Conservation (phyloP, 768 basidiomycete species). For the Pulveroboletus sp. region DNA sequence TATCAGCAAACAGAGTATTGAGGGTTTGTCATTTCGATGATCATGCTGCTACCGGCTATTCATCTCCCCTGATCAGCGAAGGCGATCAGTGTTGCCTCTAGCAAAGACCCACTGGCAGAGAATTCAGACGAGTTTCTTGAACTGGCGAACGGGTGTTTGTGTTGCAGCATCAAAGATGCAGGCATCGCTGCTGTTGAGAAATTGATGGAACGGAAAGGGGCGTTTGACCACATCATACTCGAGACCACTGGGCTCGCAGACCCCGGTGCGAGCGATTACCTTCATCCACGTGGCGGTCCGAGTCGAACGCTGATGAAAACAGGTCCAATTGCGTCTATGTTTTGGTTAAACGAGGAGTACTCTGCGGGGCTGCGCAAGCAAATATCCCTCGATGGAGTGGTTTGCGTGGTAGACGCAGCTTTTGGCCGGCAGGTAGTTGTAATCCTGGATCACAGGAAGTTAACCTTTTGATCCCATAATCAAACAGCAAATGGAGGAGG, state of each 20-base stretch:
- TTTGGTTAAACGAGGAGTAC: slow-evolving; percentile 86
- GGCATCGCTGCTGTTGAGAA: slow-evolving; percentile 94
- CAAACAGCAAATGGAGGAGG: slow-evolving; percentile 82
- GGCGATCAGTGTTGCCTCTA: slow-evolving; percentile 77
- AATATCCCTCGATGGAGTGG: slow-evolving; percentile 82
- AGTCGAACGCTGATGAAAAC: slow-evolving; percentile 2
- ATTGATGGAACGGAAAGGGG: slow-evolving; percentile 80
- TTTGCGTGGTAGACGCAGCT: slow-evolving; percentile 88
- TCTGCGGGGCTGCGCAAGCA: slow-evolving; percentile 63
- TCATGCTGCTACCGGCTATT: neutral
- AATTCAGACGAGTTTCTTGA: slow-evolving; percentile 86
- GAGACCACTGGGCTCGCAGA: slow-evolving; percentile 97
- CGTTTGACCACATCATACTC: slow-evolving; percentile 92
- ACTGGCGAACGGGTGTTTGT: slow-evolving; percentile 95
- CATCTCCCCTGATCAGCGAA: slow-evolving; percentile 52
- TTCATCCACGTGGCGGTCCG: neutral
- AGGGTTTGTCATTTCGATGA: slow-evolving; percentile 52
- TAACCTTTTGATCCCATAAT: slow-evolving; percentile 2
- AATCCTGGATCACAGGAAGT: slow-evolving; percentile 30
- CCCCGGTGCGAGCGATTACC: slow-evolving; percentile 55
- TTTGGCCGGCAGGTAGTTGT: slow-evolving; percentile 62
- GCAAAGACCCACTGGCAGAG: slow-evolving; percentile 58
- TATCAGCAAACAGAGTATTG: slow-evolving; percentile 67
- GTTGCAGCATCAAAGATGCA: slow-evolving; percentile 94
- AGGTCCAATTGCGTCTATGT: slow-evolving; percentile 87